Base-by-base conservation (phyloP, 306 rosid genomes). In the Vigna trinervia region DNA sequence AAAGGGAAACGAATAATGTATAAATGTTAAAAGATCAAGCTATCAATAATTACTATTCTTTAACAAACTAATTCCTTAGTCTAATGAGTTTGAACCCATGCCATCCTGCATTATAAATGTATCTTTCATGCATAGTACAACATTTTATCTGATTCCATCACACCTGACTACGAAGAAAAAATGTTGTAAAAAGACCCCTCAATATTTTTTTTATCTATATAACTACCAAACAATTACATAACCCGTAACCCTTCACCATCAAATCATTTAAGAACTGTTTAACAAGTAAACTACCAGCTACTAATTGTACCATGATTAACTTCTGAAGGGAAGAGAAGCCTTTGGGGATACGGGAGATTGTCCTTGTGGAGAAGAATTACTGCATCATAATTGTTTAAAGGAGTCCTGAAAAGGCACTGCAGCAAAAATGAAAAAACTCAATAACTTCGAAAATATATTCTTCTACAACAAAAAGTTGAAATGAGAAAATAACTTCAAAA, bases 351-450 rank as follows among this genome's bases (percentile, higher is more conserved):
- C 23, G 97, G 82, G 76, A 95, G 89, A 81, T 82, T 95, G 74
- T 89, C 99, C 84, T 90, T 82, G 54, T 95, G 96, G 73, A 95
- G 94, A 82, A 90, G 90, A 84, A 95, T 76, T 64, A 95, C 76
- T 3, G 96, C 99, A 51, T 95, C 97, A 10, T 89, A 95, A 84
- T 89, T 95, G 82, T 84, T 89, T 84, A 95, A 87, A 75, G 99
- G 99, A 79, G 96, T 95, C 76, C 97, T 90, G 34, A 90, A 89
- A 79, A 90, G 90, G 88, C 97, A 88, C 99, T 95, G 90, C 84
- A 82, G 70, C 81, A 77, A 83, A 41, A 76, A 83, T 54, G n/a
- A 9, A 80, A 74, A 80, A 58, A 38, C 22, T 48, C 26, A 34
- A 34, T 5, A 34, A 34, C 12, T 64, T 69, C 39, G 8, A 38